Conservation (phyloP, 169 alveolate genomes). For the Haemoproteus tartakovskyi region DNA sequence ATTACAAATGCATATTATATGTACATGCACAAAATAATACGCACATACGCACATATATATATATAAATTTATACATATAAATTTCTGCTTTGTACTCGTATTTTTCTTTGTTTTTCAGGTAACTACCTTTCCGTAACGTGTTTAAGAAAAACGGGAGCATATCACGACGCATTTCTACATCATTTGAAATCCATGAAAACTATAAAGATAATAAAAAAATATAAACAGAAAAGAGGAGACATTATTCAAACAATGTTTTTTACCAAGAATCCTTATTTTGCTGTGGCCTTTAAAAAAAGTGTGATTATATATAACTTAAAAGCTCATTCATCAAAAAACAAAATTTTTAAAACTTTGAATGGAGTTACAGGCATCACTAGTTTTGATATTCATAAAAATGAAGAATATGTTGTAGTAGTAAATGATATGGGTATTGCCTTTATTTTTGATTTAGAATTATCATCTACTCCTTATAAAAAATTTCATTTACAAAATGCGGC, state of each 20-base stretch:
- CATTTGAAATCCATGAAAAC: conserved; percentile 61
- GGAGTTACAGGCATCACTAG: conserved; percentile 53
- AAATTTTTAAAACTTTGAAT: conserved; percentile 42
- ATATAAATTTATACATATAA: too few relatives aligned
- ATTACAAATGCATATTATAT: too few relatives aligned
- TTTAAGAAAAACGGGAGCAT: conserved; percentile 44
- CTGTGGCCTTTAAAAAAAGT: conserved; percentile 51
- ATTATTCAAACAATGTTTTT: conserved; percentile 49
- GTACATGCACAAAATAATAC: too few relatives aligned
- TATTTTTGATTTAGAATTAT: conserved; percentile 52
- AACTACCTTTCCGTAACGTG: conserved; percentile 64
- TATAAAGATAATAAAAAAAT: conserved; percentile 52
- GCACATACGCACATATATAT: too few relatives aligned
- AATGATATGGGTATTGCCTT: conserved; percentile 47
- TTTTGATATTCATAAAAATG: conserved; percentile 57
- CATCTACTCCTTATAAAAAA: conserved; percentile 56
- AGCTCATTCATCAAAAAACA: conserved; percentile 15
- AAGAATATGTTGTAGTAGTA: conserved; percentile 32
- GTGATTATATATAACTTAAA: conserved; percentile 54
- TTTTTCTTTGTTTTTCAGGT: too few relatives aligned
- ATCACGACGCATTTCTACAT: conserved; percentile 43
- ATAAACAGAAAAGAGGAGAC: conserved; percentile 57
- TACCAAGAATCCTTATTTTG: conserved; percentile 37
- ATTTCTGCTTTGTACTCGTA: too few relatives aligned
- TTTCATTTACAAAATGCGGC: conserved; percentile 35